Evolutionary conservation across 306 rosid species (phyloP).

Genomic region (Trichosanthes truncata): DNA sequence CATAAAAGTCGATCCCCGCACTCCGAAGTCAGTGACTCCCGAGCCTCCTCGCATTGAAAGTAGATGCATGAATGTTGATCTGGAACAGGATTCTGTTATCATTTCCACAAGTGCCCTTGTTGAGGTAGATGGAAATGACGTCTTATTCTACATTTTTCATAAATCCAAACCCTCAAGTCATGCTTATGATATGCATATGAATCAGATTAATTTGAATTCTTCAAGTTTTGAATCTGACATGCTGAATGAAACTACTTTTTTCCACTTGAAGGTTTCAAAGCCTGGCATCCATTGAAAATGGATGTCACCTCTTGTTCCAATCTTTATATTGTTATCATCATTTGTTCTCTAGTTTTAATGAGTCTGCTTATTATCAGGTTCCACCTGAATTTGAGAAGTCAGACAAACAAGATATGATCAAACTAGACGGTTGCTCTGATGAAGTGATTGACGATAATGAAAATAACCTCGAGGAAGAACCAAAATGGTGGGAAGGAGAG

Average conservation of each 20-base stretch:
- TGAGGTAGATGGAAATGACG: slow-evolving; percentile 28
- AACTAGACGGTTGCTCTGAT: not conserved
- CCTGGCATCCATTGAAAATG: not conserved
- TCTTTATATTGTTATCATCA: not conserved
- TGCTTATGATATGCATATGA: not conserved
- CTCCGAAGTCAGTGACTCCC: slow-evolving; percentile 66
- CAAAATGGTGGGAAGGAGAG: slow-evolving; percentile 80
- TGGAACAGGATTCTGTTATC: slow-evolving; percentile 19
- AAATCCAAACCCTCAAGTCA: not conserved
- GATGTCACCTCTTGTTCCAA: not conserved
- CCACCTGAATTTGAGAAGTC: slow-evolving; percentile 26
- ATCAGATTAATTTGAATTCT: not conserved
- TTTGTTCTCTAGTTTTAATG: not conserved
- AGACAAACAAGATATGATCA: slow-evolving; percentile 17
- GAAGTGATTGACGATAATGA: slow-evolving; percentile 13
- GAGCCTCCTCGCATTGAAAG: slow-evolving; percentile 45
- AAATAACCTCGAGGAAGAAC: slow-evolving; percentile 38
- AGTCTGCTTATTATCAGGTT: slow-evolving; percentile 15
- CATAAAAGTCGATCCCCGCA: slow-evolving; percentile 51
- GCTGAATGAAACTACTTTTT: not conserved
- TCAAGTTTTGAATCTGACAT: slow-evolving; percentile 1
- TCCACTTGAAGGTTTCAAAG: not conserved
- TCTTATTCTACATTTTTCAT: not conserved
- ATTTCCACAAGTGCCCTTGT: slow-evolving; percentile 11
- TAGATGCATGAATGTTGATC: slow-evolving; percentile 23